phyloP scores from a whole-genome alignment of 225 moss, liverwort and hornwort species.

The Neckera pumila region DNA sequence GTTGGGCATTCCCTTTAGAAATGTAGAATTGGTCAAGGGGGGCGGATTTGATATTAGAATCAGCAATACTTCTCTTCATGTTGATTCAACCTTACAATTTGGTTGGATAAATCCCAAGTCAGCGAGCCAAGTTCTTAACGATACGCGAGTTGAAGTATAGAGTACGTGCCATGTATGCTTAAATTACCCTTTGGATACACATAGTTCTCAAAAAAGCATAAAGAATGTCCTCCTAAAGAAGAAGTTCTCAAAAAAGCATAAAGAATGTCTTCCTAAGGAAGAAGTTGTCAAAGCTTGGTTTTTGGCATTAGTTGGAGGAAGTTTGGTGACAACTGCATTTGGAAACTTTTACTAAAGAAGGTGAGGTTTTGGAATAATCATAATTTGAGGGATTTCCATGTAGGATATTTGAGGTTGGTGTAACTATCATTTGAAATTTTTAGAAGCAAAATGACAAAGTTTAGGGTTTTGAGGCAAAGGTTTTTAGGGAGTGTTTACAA shows the following conservation, averaged over 20 bases:
- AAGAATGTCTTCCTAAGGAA: fast-evolving
- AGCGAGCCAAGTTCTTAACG: no score
- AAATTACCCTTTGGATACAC: fast-evolving
- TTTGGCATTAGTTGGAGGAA: neutral
- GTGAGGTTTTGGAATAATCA: neutral
- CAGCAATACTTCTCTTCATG: no score
- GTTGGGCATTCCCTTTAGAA: no score
- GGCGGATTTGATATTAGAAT: no score
- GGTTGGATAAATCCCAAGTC: fast-evolving
- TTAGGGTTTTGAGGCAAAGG: neutral
- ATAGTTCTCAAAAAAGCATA: neutral
- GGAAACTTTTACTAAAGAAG: neutral
- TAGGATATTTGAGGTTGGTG: neutral
- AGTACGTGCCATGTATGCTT: neutral
- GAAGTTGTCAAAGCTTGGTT: neutral
- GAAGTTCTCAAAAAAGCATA: fast-evolving
- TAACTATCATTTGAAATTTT: neutral
- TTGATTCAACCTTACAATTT: no score
- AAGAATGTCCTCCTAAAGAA: fast-evolving
- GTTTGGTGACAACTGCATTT: neutral
- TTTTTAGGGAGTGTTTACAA: neutral
- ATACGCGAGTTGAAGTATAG: fast-evolving
- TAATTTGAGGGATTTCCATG: no score
- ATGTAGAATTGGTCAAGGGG: no score
- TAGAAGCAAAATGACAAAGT: fast-evolving